Evolutionary conservation across 2,329 filamentous ascomycete genomes (phyloP).

Genomic region (Phaeosphaeriaceae sp.): DNA sequence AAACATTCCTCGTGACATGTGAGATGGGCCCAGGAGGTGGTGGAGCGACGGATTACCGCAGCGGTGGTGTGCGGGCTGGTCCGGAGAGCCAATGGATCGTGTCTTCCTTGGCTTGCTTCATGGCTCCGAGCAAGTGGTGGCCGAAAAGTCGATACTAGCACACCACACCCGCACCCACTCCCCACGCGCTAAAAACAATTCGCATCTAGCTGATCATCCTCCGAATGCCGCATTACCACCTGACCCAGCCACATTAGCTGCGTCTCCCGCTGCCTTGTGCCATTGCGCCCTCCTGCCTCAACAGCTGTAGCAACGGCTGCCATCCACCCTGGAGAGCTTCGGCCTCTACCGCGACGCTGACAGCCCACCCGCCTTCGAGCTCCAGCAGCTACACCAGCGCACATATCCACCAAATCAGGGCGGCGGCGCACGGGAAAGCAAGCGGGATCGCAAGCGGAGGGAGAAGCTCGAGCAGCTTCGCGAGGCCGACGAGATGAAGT

Average conservation of each 20-base stretch:
- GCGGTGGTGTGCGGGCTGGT: background rate
- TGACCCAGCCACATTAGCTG: conserved; percentile 13
- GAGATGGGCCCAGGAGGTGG: background rate
- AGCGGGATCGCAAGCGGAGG: conserved; percentile 55
- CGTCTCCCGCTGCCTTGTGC: conserved; percentile 5
- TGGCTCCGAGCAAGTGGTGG: background rate
- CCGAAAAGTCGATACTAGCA: conserved; percentile 2
- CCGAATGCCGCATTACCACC: conserved; percentile 16
- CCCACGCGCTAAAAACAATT: conserved; percentile 9
- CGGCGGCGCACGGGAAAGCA: conserved; percentile 22
- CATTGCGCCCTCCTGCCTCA: conserved; percentile 1
- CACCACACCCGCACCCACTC: conserved; percentile 13
- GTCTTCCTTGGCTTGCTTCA: conserved; percentile 10
- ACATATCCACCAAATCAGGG: conserved; percentile 3
- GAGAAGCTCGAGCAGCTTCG: conserved; percentile 75
- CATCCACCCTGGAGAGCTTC: background rate
- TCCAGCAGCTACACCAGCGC: conserved; percentile 31
- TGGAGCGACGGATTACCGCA: background rate
- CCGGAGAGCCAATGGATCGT: conserved; percentile 15
- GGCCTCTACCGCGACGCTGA: conserved; percentile 29
- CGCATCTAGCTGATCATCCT: conserved; percentile 2
- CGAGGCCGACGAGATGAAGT: conserved; percentile 92
- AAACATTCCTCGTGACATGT: background rate
- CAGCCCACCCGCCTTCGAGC: conserved; percentile 37
- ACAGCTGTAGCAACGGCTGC: background rate